Base-by-base conservation (phyloP, 192 early-diverging fungal genomes). In the Coemansia sp. region DNA sequence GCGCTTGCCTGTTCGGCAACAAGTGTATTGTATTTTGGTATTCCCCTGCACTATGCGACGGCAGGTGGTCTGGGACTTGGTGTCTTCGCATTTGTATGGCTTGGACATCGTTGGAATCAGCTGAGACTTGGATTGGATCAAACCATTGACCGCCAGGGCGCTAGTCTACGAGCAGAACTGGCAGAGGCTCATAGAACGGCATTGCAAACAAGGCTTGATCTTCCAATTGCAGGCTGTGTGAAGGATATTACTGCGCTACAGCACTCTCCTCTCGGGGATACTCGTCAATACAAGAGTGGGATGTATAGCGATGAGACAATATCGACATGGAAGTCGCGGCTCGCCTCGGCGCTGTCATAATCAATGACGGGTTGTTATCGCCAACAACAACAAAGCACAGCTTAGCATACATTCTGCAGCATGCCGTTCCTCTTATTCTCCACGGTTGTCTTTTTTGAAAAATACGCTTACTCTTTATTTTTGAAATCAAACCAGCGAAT, bases 31-130 rank as follows among this genome's bases (percentile, higher is more conserved):
- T 66, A 65, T 25, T 61, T 64, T 27, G 59, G 52, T 21, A 17
- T 21, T 1, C 73, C 78, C 6, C 14, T 66, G 24, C 54, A 22
- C 31, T 66, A 75, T 22, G 73, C 73, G 6, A 46, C 54, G 20
- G 32, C 66, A 5, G 78, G 73, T 4, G 63, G 59, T 7, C 30
- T 63, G 21, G 70, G 66, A 1, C 39, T 70, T 50, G 61, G 57
- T 20, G 4, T 65, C 19, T 20, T 72, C 56, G 68, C 78, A 5
- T 59, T 75, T 51, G 51, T 66, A 21, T 81, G 73, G 78, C 70
- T 75, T 2, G 68, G 60, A 3, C 54, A 61, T 24, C 78, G 78
- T 33, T 81, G 78, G 78, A 52, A 14, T 56, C 51, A 31, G 64
- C 66, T 81, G 4, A 58, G 67, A 22, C 8, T 66, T 21, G 24